Base-by-base conservation (phyloP, 371 early-diverging fungal species). In the Batkoa obscura region DNA sequence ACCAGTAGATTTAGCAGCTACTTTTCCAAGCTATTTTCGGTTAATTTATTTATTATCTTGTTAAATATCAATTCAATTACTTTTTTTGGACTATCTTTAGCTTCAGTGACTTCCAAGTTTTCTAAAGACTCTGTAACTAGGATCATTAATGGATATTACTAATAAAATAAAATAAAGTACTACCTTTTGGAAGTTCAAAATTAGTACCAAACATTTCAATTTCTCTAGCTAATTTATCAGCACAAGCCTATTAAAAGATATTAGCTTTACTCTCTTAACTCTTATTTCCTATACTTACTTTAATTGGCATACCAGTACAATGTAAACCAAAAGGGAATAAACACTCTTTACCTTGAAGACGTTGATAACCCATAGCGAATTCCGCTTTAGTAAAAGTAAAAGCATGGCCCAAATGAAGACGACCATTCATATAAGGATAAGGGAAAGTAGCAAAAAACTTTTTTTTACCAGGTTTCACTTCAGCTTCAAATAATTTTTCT, bases 261-360 rank as follows among this genome's bases (percentile, higher is more conserved):
- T 30, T 0, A 12, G n/a, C n/a, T n/a, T 48, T 2, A 55, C 8
- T 33, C 10, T 35, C 43, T 6, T n/a, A 41, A 34, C 17, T 15
- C 4, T 33, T 38, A 33, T 1, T 5, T 37, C 13, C 17, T 35
- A 43, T 17, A 41, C 57, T 60, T 73, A 86, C 87, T 73, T 95
- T 94, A 72, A 99, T 99, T 42, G 99, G 99, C 99, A 99, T 99
- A 57, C 99, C 99, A 2, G 99, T 99, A 62, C 89, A 90, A 68
- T 99, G 99, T 81, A 99, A 99, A 43, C 95, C 96, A 64, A 98
- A 89, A 33, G 99, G 99, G 59, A 98, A 92, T 57, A 99, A 76
- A 47, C 85, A 90, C 51, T 86, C 80, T 71, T 90, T 95, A 48
- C 99, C 99, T 71, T 88, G 75, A 66, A 98, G 68, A 60, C 93